Evolutionary conservation across 371 early-diverging fungal genomes (phyloP).

Genomic region (Chytridium lagenaria): DNA sequence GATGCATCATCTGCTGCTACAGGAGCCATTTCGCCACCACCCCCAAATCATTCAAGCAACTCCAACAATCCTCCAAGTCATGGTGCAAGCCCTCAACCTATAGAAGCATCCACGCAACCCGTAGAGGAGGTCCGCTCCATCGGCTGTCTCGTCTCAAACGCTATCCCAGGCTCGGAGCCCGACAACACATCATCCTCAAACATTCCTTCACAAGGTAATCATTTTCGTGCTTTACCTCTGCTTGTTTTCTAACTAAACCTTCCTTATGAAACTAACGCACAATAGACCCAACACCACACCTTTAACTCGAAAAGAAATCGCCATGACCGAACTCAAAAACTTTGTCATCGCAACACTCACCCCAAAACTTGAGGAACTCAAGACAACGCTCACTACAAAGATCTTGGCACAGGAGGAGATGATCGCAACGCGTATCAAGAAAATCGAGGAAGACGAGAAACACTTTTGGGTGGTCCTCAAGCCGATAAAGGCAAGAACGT

Average conservation of each 20-base stretch:
- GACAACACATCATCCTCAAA: neutral
- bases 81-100: too few relatives aligned
- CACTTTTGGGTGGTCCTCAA: neutral
- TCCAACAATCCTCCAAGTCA: too few relatives aligned
- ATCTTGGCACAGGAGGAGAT: constrained; percentile 49
- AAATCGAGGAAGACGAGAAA: constrained; percentile 44
- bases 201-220: neutral
- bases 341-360: constrained; percentile 44
- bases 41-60: too few relatives aligned
- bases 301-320: constrained; percentile 43
- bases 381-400: constrained; percentile 39
- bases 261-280: neutral
- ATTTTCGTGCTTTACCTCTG: too few relatives aligned
- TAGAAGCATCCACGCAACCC: too few relatives aligned
- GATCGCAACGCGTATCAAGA: constrained; percentile 32
- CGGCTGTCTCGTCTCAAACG: too few relatives aligned
- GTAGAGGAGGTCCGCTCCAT: too few relatives aligned
- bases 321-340: constrained; percentile 42
- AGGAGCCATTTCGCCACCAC: too few relatives aligned
- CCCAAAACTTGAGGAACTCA: constrained; percentile 52
- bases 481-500: constrained; percentile 40
- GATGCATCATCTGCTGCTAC: too few relatives aligned
- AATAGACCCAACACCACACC: neutral
- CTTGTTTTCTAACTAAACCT: neutral
- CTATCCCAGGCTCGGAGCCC: neutral